These are phyloP conservation scores for Colletotrichum sp. DNA, from an alignment of 2,329 filamentous ascomycete species.

Conservation along the genomic window DNA sequence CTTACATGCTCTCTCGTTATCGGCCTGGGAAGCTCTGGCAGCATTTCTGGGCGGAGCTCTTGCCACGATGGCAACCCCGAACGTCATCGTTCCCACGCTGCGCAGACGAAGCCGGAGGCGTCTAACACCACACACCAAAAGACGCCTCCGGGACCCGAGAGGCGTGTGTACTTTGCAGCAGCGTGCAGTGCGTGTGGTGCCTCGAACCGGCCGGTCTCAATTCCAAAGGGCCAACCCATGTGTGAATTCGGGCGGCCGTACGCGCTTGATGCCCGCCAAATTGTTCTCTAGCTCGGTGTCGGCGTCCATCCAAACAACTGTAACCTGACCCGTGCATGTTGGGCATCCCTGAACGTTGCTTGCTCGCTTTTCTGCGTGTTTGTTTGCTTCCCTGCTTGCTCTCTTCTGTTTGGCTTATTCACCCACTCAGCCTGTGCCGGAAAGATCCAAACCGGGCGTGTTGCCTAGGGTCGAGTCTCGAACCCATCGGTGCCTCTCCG, in stretches of 20 bases:
- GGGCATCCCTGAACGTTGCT: background rate
- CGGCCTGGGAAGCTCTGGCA: background rate
- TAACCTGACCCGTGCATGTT: background rate
- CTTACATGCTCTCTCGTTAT: background rate
- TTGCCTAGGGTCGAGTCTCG: slow-evolving; percentile 1
- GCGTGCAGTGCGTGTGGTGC: background rate
- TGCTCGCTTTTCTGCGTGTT: background rate
- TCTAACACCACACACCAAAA: background rate
- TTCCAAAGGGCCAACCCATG: background rate
- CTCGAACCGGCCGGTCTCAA: background rate
- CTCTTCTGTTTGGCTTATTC: background rate
- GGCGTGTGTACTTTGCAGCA: background rate
- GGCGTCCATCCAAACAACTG: background rate
- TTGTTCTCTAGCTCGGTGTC: background rate
- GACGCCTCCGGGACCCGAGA: background rate
- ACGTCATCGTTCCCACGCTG: background rate
- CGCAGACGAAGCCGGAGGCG: background rate
- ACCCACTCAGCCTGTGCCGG: background rate
- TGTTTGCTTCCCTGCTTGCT: background rate
- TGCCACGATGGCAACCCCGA: background rate
- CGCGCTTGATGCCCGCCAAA: background rate
- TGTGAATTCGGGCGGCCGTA: background rate
- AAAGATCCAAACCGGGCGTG: slow-evolving; percentile 3
- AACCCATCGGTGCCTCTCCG: slow-evolving; percentile 6
- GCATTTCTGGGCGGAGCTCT: background rate